These are phyloP conservation scores for Arachis hypogaea DNA, from an alignment of 306 rosid genomes.

Conservation along the genomic window DNA sequence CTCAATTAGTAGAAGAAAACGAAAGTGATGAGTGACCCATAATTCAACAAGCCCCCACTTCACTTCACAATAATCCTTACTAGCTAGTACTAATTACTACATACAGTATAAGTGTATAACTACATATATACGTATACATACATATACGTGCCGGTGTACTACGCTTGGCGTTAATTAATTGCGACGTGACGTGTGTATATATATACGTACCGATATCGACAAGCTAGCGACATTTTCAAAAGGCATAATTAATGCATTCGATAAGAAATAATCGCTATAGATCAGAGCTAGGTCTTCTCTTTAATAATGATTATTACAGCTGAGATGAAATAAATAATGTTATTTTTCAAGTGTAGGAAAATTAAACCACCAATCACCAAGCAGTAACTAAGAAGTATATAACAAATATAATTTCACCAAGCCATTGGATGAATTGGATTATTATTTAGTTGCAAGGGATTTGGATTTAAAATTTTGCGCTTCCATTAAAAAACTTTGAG, in stretches of 20 bases:
- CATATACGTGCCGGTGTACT: background rate
- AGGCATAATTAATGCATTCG: too few species aligned
- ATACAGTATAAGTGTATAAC: too few species aligned
- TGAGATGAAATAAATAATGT: too few species aligned
- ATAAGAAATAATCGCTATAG: too few species aligned
- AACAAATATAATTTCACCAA: background rate
- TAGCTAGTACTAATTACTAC: background rate
- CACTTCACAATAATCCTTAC: background rate
- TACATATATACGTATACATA: background rate
- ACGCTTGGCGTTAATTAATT: background rate
- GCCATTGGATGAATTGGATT: too few species aligned
- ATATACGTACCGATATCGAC: background rate
- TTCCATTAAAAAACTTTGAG: too few species aligned
- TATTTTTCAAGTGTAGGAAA: too few species aligned
- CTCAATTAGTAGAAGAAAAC: conserved; percentile 27
- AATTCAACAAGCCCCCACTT: conserved; percentile 15
- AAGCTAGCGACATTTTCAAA: background rate
- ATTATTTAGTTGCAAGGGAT: too few species aligned
- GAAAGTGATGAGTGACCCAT: background rate
- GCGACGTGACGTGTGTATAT: background rate
- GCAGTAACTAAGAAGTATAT: background rate
- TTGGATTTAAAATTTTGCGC: too few species aligned
- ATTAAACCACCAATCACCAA: background rate
- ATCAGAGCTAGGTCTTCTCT: too few species aligned
- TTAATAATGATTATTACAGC: too few species aligned